Conservation (phyloP, 345 rosid species). For the Abelmoschus esculentus region DNA sequence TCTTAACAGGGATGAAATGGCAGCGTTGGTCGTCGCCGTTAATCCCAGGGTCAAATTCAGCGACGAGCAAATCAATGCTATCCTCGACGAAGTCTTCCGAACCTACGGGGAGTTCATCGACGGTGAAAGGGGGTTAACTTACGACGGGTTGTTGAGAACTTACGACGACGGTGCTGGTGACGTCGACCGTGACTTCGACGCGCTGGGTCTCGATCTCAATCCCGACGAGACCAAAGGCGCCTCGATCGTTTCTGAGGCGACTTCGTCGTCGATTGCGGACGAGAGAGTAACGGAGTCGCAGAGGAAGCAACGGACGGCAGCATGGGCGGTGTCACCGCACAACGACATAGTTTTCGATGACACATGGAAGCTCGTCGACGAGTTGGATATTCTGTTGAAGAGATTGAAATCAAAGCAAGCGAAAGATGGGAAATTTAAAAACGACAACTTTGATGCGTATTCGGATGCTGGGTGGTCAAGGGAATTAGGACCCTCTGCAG, state of each 20-base stretch:
- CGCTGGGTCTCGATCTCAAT: constrained; percentile 70
- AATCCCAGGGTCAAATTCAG: constrained; percentile 96
- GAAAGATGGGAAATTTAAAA: constrained; percentile 40
- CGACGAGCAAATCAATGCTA: constrained; percentile 90
- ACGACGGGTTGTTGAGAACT: constrained; percentile 78
- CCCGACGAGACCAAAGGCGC: constrained; percentile 39
- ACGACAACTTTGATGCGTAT: constrained; percentile 61
- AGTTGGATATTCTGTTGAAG: constrained; percentile 86
- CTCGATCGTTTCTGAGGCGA: constrained; percentile 47
- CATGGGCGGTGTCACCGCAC: constrained; percentile 97
- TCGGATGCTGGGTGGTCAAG: constrained; percentile 99
- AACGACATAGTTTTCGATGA: constrained; percentile 94
- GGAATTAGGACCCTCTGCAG: constrained; percentile 74
- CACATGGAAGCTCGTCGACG: constrained; percentile 92
- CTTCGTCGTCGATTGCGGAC: constrained; percentile 69
- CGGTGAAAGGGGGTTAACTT: constrained; percentile 69
- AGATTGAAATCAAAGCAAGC: constrained; percentile 77
- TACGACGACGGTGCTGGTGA: constrained; percentile 99
- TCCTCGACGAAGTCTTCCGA: constrained; percentile 90
- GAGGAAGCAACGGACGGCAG: constrained; percentile 87
- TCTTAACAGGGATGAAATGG: constrained; percentile 88
- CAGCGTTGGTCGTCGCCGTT: constrained; percentile 85
- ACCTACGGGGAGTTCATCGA: constrained; percentile 91
- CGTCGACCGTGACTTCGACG: constrained; percentile 93
- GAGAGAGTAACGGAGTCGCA: constrained; percentile 69